phyloP scores from a whole-genome alignment of 2,329 filamentous ascomycete species.

The Hymenoscyphus salicellus region DNA sequence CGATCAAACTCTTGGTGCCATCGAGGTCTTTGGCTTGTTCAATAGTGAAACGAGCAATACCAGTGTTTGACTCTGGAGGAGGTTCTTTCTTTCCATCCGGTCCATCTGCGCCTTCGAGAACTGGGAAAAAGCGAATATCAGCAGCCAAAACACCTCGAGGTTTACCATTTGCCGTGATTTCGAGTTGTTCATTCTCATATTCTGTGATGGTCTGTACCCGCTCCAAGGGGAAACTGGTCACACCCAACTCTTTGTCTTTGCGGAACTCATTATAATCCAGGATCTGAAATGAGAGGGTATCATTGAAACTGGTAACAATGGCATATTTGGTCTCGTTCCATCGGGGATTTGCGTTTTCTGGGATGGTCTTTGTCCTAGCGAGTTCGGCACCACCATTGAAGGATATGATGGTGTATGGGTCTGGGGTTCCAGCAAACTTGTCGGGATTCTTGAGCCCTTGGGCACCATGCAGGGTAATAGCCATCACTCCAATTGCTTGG shows the following conservation, averaged over 20 bases:
- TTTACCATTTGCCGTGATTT: slow-evolving; percentile 81
- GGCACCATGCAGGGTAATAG: slow-evolving; percentile 85
- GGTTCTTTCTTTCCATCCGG: slow-evolving; percentile 76
- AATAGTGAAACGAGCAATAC: slow-evolving; percentile 88
- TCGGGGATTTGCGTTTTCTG: slow-evolving; percentile 79
- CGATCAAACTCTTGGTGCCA: slow-evolving; percentile 85
- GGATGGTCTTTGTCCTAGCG: slow-evolving; percentile 82
- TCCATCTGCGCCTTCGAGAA: slow-evolving; percentile 69
- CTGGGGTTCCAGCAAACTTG: slow-evolving; percentile 85
- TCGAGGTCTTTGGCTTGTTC: slow-evolving; percentile 97
- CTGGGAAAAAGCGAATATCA: slow-evolving; percentile 93
- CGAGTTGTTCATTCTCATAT: slow-evolving; percentile 80
- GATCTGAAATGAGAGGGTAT: slow-evolving; percentile 78
- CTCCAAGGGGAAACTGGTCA: slow-evolving; percentile 81
- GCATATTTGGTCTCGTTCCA: slow-evolving; percentile 98
- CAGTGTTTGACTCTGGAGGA: slow-evolving; percentile 84
- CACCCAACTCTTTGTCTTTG: slow-evolving; percentile 93
- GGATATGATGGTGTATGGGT: slow-evolving; percentile 83
- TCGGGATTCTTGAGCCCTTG: slow-evolving; percentile 92
- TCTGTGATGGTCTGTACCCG: slow-evolving; percentile 72
- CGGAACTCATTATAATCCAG: slow-evolving; percentile 94
- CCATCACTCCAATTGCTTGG: slow-evolving; percentile 90
- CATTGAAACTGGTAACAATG: slow-evolving; percentile 86
- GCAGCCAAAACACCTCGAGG: slow-evolving; percentile 73
- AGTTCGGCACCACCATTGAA: slow-evolving; percentile 80